phyloP scores from a whole-genome alignment of 164 flowering plant genomes.

The Umbilicus rupestris region DNA sequence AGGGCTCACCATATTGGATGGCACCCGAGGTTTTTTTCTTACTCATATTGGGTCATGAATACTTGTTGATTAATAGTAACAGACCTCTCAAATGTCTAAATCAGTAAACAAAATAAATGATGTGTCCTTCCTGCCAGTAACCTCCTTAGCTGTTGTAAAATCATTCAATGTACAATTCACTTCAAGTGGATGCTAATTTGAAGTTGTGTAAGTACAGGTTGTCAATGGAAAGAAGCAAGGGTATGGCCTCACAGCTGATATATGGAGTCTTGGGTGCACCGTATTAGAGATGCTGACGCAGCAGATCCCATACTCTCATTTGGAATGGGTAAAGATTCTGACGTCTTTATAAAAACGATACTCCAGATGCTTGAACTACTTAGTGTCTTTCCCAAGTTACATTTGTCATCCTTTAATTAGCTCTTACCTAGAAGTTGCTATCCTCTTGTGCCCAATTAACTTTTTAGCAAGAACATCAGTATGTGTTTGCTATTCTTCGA shows the following conservation, averaged over 20 bases:
- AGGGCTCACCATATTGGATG: conserved; percentile 97
- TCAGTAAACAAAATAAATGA: background rate
- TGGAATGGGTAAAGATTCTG: conserved; percentile 58
- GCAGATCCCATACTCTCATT: conserved; percentile 51
- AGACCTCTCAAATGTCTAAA: background rate
- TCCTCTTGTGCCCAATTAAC: background rate
- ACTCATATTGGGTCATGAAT: background rate
- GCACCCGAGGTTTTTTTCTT: conserved; percentile 87
- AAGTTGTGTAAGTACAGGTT: conserved; percentile 38
- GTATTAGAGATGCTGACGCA: conserved; percentile 90
- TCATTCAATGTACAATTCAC: background rate
- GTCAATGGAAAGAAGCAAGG: conserved; percentile 53
- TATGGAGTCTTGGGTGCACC: conserved; percentile 99
- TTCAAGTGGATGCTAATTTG: conserved; percentile 4
- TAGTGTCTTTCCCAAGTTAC: background rate
- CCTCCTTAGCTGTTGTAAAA: background rate
- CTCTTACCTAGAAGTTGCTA: background rate
- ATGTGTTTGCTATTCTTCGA: background rate
- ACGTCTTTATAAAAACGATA: background rate
- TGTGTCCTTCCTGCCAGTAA: background rate
- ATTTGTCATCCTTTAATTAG: background rate
- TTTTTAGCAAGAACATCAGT: background rate
- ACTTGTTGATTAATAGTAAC: background rate
- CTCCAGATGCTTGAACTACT: background rate
- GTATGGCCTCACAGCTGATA: conserved; percentile 90